Conservation (phyloP, 371 early-diverging fungal species). For the Nematocida minor region DNA sequence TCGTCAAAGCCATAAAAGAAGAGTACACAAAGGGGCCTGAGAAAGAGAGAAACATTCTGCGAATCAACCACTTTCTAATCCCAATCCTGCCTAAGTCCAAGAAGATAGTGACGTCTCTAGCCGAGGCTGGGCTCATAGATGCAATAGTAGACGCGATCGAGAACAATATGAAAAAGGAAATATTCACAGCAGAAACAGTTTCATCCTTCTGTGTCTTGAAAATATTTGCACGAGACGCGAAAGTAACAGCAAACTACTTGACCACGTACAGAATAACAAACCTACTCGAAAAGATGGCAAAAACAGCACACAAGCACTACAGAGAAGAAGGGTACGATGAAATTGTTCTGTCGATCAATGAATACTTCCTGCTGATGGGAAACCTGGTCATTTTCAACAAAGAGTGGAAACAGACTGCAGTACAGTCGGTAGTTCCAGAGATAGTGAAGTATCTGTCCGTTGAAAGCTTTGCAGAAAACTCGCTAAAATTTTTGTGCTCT, state of each 20-base stretch:
- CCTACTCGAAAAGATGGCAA: slow-evolving; percentile 8
- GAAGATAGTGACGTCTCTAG: neutral
- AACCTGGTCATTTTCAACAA: slow-evolving; percentile 11
- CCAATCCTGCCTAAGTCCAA: neutral
- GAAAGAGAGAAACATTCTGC: neutral
- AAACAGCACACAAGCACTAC: neutral
- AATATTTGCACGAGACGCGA: neutral
- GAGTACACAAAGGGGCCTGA: too few relatives aligned
- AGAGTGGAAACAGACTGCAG: slow-evolving; percentile 29
- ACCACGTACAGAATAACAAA: slow-evolving; percentile 27
- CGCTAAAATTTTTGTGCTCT: slow-evolving; percentile 11
- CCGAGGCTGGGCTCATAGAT: slow-evolving; percentile 39
- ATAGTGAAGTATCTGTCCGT: neutral
- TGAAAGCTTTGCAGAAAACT: neutral
- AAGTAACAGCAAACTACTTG: neutral
- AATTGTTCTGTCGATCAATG: neutral
- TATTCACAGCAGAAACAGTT: slow-evolving; percentile 21
- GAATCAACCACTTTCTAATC: slow-evolving; percentile 15
- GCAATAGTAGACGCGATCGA: slow-evolving; percentile 4
- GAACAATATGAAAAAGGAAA: neutral
- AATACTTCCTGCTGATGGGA: slow-evolving; percentile 18
- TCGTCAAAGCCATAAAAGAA: slow-evolving; percentile 6
- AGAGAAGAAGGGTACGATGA: neutral
- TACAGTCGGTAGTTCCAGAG: neutral
- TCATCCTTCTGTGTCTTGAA: slow-evolving; percentile 8